Base-by-base conservation (phyloP, 1,284 basidiomycete genomes). In the Coriolopsis trogii region DNA sequence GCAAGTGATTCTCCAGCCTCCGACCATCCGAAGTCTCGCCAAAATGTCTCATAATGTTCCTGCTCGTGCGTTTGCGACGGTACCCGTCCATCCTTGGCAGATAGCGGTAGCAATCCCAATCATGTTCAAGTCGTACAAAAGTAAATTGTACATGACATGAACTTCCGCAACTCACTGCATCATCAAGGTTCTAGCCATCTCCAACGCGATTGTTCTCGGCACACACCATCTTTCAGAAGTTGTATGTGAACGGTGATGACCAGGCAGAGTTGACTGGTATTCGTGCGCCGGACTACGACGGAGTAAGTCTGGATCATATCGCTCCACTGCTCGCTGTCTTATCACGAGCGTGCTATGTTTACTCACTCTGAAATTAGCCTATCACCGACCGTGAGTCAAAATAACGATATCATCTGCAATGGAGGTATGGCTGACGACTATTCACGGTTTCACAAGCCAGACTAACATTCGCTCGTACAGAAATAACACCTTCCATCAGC, bases 401-500 rank as follows among this genome's bases (percentile, higher is more conserved):
- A n/a, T n/a, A n/a, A 81, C 64, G 70, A 82, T 63, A 53, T 84
- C 41, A 81, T 81, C 53, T 82, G 80, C 70, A 82, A 84, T 51
- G 80, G 81, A 39, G 81, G 49, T 51, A 4, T 46, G 3, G 10
- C 1, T 20, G 30, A 26, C 15, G n/a, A n/a, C n/a, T n/a, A n/a
- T n/a, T n/a, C n/a, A n/a, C n/a, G n/a, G n/a, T n/a, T n/a, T n/a
- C n/a, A n/a, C n/a, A n/a, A n/a, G n/a, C n/a, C n/a, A n/a, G n/a
- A n/a, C n/a, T n/a, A n/a, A n/a, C n/a, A n/a, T n/a, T n/a, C n/a
- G n/a, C n/a, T n/a, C 10, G 3, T 9, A 2, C 24, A 55, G 54
- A 81, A 21, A 80, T 82, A 83, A 82, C 63, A 79, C 80, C 0
- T 82, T 79, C 65, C 75, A 81, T 66, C 67, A 76, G 62, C 77